phyloP scores from a whole-genome alignment of 352 stramenopile species.

The Pythium rishiriense region DNA sequence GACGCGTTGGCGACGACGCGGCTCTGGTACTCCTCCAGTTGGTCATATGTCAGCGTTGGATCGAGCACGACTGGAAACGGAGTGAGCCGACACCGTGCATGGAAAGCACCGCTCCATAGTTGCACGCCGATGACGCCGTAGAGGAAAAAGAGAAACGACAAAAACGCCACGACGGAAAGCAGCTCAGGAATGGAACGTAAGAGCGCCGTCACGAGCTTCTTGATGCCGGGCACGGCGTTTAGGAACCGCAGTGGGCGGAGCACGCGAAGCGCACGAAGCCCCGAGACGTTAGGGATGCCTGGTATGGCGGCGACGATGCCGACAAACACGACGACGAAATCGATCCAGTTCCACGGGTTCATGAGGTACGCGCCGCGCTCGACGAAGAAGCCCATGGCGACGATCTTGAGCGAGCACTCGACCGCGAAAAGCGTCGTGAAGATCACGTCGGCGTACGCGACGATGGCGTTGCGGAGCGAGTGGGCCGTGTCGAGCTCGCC shows the following conservation, averaged over 20 bases:
- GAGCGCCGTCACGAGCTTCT: constrained; percentile 64
- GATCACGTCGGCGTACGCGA: constrained; percentile 46
- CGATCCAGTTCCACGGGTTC: constrained; percentile 89
- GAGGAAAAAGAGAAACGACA: constrained; percentile 57
- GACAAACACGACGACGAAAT: constrained; percentile 86
- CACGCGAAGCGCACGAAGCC: constrained; percentile 40
- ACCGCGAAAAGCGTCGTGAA: constrained; percentile 75
- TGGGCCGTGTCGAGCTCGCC: constrained; percentile 36
- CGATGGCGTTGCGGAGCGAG: constrained; percentile 50
- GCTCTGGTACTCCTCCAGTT: constrained; percentile 37
- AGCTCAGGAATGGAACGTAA: constrained; percentile 52
- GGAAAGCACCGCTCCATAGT: constrained; percentile 70
- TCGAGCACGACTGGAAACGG: constrained; percentile 58
- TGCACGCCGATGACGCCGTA: constrained; percentile 83
- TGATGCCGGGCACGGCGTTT: constrained; percentile 46
- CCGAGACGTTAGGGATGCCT: constrained; percentile 44
- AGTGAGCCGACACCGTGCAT: constrained; percentile 68
- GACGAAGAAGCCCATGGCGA: constrained; percentile 76
- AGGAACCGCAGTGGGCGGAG: constrained; percentile 46
- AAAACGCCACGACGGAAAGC: constrained; percentile 45
- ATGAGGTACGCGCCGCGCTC: constrained; percentile 70
- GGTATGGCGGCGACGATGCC: constrained; percentile 50
- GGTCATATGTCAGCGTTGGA: constrained; percentile 30
- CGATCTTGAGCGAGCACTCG: constrained; percentile 87
- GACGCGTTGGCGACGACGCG: constrained; percentile 38